phyloP scores from a whole-genome alignment of 2,329 filamentous ascomycete species.

The Calonectria pseudoturangicola region DNA sequence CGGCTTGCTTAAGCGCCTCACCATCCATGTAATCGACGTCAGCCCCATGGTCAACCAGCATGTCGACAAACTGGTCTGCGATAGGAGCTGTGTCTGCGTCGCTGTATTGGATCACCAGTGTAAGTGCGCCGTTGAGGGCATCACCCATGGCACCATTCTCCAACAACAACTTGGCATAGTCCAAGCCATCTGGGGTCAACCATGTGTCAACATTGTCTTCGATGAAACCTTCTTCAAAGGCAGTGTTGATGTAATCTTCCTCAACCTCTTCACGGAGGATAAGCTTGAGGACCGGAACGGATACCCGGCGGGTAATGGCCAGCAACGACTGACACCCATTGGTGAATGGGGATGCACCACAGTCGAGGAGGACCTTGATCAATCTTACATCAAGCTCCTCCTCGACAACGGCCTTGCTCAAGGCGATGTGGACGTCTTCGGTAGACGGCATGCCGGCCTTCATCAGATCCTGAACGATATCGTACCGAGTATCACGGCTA shows the following conservation, averaged over 20 bases:
- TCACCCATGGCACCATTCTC: constrained; percentile 68
- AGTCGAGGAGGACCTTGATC: constrained; percentile 67
- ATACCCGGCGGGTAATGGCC: constrained; percentile 66
- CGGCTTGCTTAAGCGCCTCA: constrained; percentile 72
- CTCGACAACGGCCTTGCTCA: constrained; percentile 73
- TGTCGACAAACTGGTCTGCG: constrained; percentile 66
- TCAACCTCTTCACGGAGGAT: constrained; percentile 66
- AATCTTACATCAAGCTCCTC: constrained; percentile 68
- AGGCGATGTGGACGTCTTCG: constrained; percentile 69
- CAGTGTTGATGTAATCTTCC: constrained; percentile 64
- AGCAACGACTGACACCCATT: constrained; percentile 73
- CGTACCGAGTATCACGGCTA: constrained; percentile 67
- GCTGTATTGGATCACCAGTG: constrained; percentile 66
- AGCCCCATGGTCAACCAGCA: constrained; percentile 62
- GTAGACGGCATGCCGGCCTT: constrained; percentile 68
- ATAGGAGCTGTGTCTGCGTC: constrained; percentile 62
- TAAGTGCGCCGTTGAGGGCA: constrained; percentile 66
- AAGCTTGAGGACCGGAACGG: constrained; percentile 62
- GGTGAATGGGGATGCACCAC: constrained; percentile 71
- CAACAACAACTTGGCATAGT: constrained; percentile 69
- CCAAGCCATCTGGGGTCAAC: constrained; percentile 68
- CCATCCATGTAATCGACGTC: constrained; percentile 72
- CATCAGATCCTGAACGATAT: constrained; percentile 70
- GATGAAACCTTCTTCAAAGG: constrained; percentile 67
- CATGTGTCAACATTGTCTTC: constrained; percentile 64